These are phyloP conservation scores for Rhodotorula paludigena DNA, from an alignment of 768 basidiomycete species.

Conservation along the genomic window DNA sequence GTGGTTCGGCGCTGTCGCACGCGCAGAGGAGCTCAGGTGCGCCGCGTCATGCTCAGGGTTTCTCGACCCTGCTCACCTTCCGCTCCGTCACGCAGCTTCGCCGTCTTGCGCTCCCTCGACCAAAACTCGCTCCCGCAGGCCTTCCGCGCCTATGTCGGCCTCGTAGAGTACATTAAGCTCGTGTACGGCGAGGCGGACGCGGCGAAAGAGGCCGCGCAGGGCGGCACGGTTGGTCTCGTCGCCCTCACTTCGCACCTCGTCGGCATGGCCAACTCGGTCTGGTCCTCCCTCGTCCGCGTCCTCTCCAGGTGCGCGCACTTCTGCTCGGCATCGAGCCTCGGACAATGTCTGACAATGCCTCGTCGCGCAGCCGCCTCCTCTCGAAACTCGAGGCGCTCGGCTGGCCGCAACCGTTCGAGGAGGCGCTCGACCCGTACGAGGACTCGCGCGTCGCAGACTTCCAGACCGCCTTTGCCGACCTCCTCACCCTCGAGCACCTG, in stretches of 20 bases:
- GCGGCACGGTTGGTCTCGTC: slow-evolving; percentile 48
- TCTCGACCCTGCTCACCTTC: background rate
- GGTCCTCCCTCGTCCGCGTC: slow-evolving; percentile 26
- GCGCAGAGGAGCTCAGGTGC: slow-evolving; percentile 67
- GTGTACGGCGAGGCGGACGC: slow-evolving; percentile 34
- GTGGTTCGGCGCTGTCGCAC: slow-evolving; percentile 71
- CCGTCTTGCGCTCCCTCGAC: slow-evolving; percentile 28
- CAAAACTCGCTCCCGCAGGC: slow-evolving; percentile 19
- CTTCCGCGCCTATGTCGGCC: slow-evolving; percentile 35
- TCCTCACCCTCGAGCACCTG: slow-evolving; percentile 73
- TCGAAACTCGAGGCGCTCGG: slow-evolving; percentile 64
- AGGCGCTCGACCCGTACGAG: slow-evolving; percentile 38
- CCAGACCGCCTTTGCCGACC: slow-evolving; percentile 68
- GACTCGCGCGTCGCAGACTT: slow-evolving; percentile 59
- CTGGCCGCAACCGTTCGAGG: slow-evolving; percentile 82
- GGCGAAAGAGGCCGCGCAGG: slow-evolving; percentile 25
- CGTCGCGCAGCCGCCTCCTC: slow-evolving; percentile 57
- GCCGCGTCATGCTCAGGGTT: slow-evolving; percentile 23
- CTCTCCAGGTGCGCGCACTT: slow-evolving; percentile 16
- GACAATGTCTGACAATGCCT: background rate
- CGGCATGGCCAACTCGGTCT: slow-evolving; percentile 56
- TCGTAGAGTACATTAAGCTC: slow-evolving; percentile 49
- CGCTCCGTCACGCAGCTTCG: slow-evolving; percentile 8
- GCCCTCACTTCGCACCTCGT: slow-evolving; percentile 49
- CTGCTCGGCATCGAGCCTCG: background rate